These are phyloP conservation scores for Neonectria ditissima DNA, from an alignment of 2,329 filamentous ascomycete species.

Conservation along the genomic window DNA sequence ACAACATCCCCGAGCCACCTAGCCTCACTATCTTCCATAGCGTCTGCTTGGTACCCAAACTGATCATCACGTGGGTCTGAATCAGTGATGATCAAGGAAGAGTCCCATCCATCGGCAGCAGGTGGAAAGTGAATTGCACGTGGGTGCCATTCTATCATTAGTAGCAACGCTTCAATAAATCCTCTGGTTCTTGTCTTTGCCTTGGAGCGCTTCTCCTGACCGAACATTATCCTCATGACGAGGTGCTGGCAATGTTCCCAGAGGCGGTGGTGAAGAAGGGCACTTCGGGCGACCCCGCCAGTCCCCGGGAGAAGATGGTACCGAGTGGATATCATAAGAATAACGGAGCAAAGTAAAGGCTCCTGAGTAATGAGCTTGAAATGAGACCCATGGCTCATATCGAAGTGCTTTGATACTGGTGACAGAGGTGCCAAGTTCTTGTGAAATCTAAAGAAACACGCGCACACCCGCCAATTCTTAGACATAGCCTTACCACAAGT, in stretches of 20 bases:
- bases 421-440: conserved; percentile 51
- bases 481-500: background rate
- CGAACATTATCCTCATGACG: conserved; percentile 64
- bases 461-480: background rate
- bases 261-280: conserved; percentile 64
- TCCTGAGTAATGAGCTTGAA: conserved; percentile 61
- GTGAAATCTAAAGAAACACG: conserved; percentile 15
- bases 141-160: conserved; percentile 69
- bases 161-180: conserved; percentile 63
- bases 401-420: conserved; percentile 62
- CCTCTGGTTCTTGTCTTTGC: conserved; percentile 62
- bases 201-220: conserved; percentile 63
- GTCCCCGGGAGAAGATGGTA: conserved; percentile 58
- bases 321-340: conserved; percentile 66
- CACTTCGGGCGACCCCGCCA: conserved; percentile 60
- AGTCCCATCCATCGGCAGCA: conserved; percentile 66
- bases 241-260: conserved; percentile 67
- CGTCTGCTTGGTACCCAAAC: conserved; percentile 28
- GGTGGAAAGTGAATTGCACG: conserved; percentile 66
- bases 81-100: conserved; percentile 59
- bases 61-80: conserved; percentile 49
- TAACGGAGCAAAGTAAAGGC: conserved; percentile 64
- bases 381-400: conserved; percentile 61
- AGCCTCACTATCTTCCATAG: conserved; percentile 3
- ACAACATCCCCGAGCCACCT: conserved; percentile 65